Percentiles rank a stretch among this genome's conserved stretches.
phyloP scores from a whole-genome alignment of 1,139 yeast genomes.

The Meyerozyma elateridarum region DNA sequence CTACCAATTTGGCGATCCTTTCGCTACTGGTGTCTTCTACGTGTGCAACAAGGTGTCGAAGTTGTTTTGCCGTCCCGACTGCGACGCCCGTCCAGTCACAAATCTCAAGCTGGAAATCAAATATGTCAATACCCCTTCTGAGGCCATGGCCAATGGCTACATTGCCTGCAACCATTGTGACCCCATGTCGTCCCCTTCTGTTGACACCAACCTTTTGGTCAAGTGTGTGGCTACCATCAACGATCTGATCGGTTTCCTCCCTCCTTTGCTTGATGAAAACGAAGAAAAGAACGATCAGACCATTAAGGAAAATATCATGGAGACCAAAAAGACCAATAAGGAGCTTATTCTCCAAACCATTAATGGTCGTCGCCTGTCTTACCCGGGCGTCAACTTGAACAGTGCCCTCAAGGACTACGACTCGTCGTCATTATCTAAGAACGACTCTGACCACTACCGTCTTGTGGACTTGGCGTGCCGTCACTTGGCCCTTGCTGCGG shows the following conservation, averaged over 20 bases:
- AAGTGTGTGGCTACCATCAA: constrained; percentile 58
- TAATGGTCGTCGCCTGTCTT: constrained; percentile 20
- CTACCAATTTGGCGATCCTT: constrained; percentile 63
- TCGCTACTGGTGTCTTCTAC: constrained; percentile 52
- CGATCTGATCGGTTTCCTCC: constrained; percentile 51
- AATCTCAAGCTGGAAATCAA: constrained; percentile 41
- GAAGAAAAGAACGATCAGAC: constrained; percentile 36
- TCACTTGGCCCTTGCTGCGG: constrained; percentile 80
- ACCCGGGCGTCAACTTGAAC: constrained; percentile 25
- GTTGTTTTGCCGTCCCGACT: constrained; percentile 62
- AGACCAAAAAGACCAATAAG: constrained; percentile 25
- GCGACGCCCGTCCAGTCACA: constrained; percentile 48
- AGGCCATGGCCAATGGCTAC: constrained; percentile 45
- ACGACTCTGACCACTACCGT: constrained; percentile 64
- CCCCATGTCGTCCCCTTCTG: constrained; percentile 32
- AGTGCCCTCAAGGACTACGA: constrained; percentile 25
- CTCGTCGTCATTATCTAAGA: constrained; percentile 38
- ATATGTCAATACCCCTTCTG: constrained; percentile 35
- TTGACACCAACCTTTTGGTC: constrained; percentile 51
- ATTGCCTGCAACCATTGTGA: constrained; percentile 53
- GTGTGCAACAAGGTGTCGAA: constrained; percentile 44
- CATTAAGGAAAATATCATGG: constrained; percentile 38
- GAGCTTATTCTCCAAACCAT: constrained; percentile 24
- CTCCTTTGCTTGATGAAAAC: constrained; percentile 46
- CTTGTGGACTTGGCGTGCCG: constrained; percentile 78